Evolutionary conservation across 192 early-diverging fungal species (phyloP).

Genomic region (Coemansia sp.): DNA sequence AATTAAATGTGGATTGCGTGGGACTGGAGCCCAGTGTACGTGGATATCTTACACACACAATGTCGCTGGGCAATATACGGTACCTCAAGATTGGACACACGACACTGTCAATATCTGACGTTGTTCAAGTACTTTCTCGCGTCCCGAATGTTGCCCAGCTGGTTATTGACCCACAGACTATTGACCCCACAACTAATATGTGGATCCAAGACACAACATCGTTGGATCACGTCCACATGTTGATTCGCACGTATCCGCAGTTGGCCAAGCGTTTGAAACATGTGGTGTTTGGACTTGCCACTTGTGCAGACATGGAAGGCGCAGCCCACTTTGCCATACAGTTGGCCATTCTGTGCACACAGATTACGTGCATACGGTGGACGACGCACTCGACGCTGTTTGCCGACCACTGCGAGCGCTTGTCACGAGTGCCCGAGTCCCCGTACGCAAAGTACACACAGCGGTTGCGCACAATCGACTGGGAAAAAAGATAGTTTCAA

Average conservation of each 20-base stretch:
- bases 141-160: conserved; percentile 4
- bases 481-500: conserved; percentile 9
- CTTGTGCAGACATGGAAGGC: conserved; percentile 17
- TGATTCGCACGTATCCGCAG: not conserved
- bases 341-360: conserved; percentile 20
- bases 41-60: not conserved
- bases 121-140: not conserved
- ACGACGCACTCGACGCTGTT: conserved; percentile 14
- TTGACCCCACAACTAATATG: not conserved
- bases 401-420: conserved; percentile 5
- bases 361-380: conserved; percentile 20
- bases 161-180: not conserved
- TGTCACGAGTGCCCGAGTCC: not conserved
- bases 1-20: not conserved
- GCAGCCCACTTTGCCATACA: conserved; percentile 21
- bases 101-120: too few species aligned
- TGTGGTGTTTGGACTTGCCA: conserved; percentile 16
- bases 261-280: conserved; percentile 9
- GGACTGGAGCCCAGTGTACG: not conserved
- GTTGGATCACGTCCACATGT: too few species aligned
- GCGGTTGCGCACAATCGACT: conserved; percentile 14
- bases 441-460: conserved; percentile 8
- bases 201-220: not conserved
- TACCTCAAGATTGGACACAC: too few species aligned
- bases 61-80: too few species aligned